Evolutionary conservation across 805 yeast genomes (phyloP).

Genomic region (Teunomyces stri): DNA sequence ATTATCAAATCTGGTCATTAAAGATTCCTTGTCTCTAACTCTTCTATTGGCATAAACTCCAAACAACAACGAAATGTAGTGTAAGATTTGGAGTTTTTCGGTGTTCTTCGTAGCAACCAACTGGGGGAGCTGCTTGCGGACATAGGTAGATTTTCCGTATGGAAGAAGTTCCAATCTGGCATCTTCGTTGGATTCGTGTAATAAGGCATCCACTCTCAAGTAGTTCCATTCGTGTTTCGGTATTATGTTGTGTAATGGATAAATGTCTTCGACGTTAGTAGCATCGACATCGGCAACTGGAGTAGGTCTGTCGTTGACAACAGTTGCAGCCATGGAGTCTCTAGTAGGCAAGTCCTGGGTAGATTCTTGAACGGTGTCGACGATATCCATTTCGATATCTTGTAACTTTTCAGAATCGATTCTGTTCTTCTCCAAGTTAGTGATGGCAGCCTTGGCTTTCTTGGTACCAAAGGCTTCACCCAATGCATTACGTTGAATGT

Average conservation of each 20-base stretch:
- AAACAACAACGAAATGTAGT: slow-evolving; percentile 73
- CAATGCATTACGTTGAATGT: slow-evolving; percentile 71
- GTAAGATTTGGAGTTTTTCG: slow-evolving; percentile 65
- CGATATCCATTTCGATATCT: slow-evolving; percentile 73
- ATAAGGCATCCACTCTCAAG: slow-evolving; percentile 61
- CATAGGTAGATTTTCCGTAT: slow-evolving; percentile 52
- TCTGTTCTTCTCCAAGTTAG: slow-evolving; percentile 75
- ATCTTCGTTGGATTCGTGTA: slow-evolving; percentile 49
- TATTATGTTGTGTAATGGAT: slow-evolving; percentile 70
- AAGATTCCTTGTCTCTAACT: slow-evolving; percentile 52
- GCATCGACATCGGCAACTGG: slow-evolving; percentile 78
- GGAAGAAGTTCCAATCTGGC: slow-evolving; percentile 62
- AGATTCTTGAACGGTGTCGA: slow-evolving; percentile 69
- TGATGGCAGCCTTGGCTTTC: slow-evolving; percentile 88
- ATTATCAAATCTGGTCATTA: slow-evolving; percentile 57
- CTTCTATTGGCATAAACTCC: slow-evolving; percentile 80
- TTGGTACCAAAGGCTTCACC: slow-evolving; percentile 98
- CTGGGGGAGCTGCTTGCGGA: slow-evolving; percentile 46
- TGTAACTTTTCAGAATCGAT: slow-evolving; percentile 82
- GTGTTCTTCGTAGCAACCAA: slow-evolving; percentile 44
- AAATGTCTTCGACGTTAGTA: slow-evolving; percentile 77
- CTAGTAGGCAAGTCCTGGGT: slow-evolving; percentile 75
- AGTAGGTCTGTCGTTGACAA: slow-evolving; percentile 74
- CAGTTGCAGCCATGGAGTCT: slow-evolving; percentile 54
- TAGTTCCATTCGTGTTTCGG: slow-evolving; percentile 61